Percentiles rank a stretch among this genome's conserved stretches.
Conservation (phyloP, 108 stramenopile genomes). For the Aurantiochytrium sp. region DNA sequence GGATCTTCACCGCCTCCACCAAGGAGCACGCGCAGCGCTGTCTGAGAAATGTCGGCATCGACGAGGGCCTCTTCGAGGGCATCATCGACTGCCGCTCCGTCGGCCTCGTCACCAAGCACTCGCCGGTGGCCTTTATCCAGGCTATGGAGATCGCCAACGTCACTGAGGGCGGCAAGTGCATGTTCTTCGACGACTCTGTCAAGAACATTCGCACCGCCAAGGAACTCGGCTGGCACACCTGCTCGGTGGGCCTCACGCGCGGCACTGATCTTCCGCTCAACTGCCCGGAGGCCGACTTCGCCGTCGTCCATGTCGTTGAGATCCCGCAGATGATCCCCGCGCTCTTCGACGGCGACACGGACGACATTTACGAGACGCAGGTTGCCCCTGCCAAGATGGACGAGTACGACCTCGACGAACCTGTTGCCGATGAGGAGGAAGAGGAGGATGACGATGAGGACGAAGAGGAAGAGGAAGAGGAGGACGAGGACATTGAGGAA, state of each 20-base stretch:
- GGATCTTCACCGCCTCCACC: slow-evolving; percentile 26
- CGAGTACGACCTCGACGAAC: not conserved
- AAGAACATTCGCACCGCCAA: not conserved
- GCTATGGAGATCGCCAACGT: slow-evolving; percentile 15
- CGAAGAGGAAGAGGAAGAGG: not conserved
- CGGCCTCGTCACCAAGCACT: slow-evolving; percentile 17
- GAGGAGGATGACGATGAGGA: not conserved
- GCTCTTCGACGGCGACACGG: not conserved
- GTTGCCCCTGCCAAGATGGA: not conserved
- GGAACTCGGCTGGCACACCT: not conserved
- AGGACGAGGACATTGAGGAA: not conserved
- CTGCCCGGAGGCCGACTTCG: not conserved
- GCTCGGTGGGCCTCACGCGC: not conserved
- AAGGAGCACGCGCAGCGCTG: slow-evolving; percentile 23
- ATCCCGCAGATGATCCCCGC: not conserved
- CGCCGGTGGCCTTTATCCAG: not conserved
- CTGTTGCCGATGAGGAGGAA: not conserved
- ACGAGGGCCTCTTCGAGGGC: not conserved
- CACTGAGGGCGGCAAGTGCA: not conserved
- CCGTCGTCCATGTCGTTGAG: not conserved
- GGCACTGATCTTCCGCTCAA: not conserved
- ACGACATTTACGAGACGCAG: not conserved
- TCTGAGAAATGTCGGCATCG: not conserved
- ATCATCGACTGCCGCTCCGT: not conserved
- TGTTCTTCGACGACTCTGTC: slow-evolving; percentile 21